phyloP scores from a whole-genome alignment of 345 rosid species.

The Acer yangbiense region DNA sequence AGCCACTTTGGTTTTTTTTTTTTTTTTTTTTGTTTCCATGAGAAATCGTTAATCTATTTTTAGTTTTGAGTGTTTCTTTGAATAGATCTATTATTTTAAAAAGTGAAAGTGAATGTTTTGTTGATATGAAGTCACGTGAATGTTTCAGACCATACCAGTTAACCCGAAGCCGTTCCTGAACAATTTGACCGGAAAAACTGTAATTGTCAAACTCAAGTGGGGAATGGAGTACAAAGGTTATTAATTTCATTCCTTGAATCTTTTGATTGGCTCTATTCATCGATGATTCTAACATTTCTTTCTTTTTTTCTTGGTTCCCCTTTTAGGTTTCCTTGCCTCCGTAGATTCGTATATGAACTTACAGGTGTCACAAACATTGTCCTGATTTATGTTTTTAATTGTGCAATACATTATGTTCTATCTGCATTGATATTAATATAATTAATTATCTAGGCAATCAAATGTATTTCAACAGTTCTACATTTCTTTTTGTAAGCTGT shows the following conservation, averaged over 20 bases:
- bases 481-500: too few relatives aligned
- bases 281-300: not conserved
- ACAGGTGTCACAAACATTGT: conserved; percentile 46
- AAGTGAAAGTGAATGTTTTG: not conserved
- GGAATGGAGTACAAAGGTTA: conserved; percentile 26
- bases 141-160: conserved; percentile 18
- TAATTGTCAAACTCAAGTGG: conserved; percentile 25
- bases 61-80: too few relatives aligned
- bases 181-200: conserved; percentile 25
- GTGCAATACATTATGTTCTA: too few relatives aligned
- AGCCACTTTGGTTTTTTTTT: too few relatives aligned
- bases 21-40: too few relatives aligned
- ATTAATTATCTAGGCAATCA: too few relatives aligned
- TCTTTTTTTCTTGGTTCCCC: not conserved
- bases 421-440: too few relatives aligned
- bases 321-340: conserved; percentile 81
- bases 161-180: conserved; percentile 24
- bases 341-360: conserved; percentile 98
- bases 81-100: too few relatives aligned
- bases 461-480: too few relatives aligned
- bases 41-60: too few relatives aligned
- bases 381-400: too few relatives aligned
- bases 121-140: not conserved
- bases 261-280: not conserved
- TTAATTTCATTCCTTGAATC: not conserved